phyloP scores from a whole-genome alignment of 2,329 filamentous ascomycete species.

The Colletotrichum gigasporum region DNA sequence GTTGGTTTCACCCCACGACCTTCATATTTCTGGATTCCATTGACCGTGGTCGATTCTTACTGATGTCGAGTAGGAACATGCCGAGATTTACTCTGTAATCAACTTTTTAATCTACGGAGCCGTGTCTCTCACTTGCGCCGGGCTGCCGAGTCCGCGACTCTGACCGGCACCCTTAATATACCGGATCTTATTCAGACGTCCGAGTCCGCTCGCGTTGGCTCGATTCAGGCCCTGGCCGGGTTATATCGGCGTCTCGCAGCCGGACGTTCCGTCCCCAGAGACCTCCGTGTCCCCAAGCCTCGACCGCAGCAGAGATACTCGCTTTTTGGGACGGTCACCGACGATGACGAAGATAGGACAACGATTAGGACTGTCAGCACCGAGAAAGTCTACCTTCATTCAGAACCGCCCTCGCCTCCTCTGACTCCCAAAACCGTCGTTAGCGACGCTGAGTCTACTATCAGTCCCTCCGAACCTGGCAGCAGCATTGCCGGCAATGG shows the following conservation, averaged over 20 bases:
- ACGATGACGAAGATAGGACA: slow-evolving; percentile 38
- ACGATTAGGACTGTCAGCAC: slow-evolving; percentile 37
- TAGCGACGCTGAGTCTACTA: slow-evolving; percentile 36
- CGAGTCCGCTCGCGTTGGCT: slow-evolving; percentile 43
- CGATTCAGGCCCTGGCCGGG: slow-evolving; percentile 44
- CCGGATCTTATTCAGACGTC: slow-evolving; percentile 44
- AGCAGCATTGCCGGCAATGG: neutral
- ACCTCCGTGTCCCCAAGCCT: slow-evolving; percentile 36
- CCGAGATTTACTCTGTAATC: slow-evolving; percentile 39
- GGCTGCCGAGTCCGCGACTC: slow-evolving; percentile 28
- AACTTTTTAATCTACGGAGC: slow-evolving; percentile 38
- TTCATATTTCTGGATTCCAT: too few species aligned
- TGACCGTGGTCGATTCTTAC: slow-evolving; percentile 32
- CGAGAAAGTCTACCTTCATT: slow-evolving; percentile 36
- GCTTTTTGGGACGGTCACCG: slow-evolving; percentile 12
- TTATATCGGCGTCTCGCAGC: slow-evolving; percentile 46
- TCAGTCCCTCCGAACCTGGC: slow-evolving; percentile 24
- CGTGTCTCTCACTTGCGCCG: slow-evolving; percentile 40
- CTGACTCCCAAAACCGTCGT: slow-evolving; percentile 34
- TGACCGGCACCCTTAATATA: slow-evolving; percentile 41
- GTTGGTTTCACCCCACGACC: slow-evolving; percentile 35
- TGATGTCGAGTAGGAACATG: slow-evolving; percentile 32
- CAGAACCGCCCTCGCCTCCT: slow-evolving; percentile 44
- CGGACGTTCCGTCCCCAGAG: slow-evolving; percentile 40
- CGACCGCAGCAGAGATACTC: slow-evolving; percentile 28